Conservation (phyloP, 306 rosid species). For the Inga laurina region DNA sequence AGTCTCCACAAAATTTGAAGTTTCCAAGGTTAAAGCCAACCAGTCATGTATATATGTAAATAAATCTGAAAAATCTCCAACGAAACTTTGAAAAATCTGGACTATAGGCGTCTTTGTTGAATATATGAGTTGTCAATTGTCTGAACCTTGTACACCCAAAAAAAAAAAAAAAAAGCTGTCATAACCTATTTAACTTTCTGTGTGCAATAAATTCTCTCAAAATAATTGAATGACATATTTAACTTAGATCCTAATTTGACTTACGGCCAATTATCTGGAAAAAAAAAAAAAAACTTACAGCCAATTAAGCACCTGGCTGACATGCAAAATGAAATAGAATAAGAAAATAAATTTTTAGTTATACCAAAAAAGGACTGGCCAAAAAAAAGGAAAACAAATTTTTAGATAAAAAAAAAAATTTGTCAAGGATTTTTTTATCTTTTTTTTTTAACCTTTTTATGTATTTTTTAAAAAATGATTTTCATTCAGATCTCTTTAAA, state of each 20-base stretch:
- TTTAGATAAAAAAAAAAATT: no score
- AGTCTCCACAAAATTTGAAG: background rate
- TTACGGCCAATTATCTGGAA: no score
- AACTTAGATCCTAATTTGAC: background rate
- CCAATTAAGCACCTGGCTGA: no score
- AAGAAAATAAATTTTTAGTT: no score
- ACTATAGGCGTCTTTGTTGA: conserved; percentile 46
- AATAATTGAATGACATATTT: background rate
- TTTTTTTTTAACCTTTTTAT: no score
- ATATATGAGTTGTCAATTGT: conserved; percentile 63
- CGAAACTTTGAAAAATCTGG: conserved; percentile 79
- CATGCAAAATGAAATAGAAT: no score
- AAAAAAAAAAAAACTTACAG: no score
- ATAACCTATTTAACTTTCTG: conserved; percentile 62
- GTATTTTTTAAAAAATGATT: no score
- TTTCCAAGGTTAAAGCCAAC: background rate
- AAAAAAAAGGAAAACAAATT: no score
- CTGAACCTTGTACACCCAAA: conserved; percentile 55
- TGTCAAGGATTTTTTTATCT: no score
- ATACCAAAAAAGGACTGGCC: no score
- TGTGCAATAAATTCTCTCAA: background rate
- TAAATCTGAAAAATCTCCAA: conserved; percentile 35
- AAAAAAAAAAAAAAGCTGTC: conserved; percentile 30
- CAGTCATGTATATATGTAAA: background rate
- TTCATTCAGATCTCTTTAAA: background rate